Evolutionary conservation across 768 basidiomycete genomes (phyloP).

Genomic region (Russula foetens): DNA sequence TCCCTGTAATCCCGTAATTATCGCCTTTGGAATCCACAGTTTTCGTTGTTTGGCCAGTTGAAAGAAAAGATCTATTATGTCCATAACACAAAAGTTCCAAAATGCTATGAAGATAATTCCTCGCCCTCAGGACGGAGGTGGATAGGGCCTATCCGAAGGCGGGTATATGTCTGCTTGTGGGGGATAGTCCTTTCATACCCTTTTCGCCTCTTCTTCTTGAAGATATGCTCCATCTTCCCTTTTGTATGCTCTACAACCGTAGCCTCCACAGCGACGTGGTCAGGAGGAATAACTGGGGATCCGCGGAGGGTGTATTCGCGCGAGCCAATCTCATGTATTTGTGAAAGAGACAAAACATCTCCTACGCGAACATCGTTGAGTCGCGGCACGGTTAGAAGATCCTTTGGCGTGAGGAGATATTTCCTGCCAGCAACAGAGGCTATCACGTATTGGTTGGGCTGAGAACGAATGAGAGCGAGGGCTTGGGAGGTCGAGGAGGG

Average conservation of each 20-base stretch:
- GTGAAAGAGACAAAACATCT: conserved; percentile 70
- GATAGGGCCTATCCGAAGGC: conserved; percentile 85
- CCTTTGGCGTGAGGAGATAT: conserved; percentile 84
- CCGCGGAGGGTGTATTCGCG: conserved; percentile 89
- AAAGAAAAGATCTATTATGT: neutral
- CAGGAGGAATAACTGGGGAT: conserved; percentile 57
- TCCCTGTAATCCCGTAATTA: neutral
- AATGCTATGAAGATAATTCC: conserved; percentile 25
- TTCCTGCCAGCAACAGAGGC: conserved; percentile 81
- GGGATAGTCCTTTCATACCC: conserved; percentile 92
- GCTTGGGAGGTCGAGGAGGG: conserved; percentile 42
- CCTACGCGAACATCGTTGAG: conserved; percentile 83
- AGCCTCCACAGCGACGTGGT: conserved; percentile 65
- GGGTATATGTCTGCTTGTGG: conserved; percentile 94
- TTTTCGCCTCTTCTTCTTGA: conserved; percentile 98
- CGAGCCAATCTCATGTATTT: conserved; percentile 92
- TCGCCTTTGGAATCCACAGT: neutral
- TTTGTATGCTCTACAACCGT: conserved; percentile 99
- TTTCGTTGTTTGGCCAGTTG: neutral
- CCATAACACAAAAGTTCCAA: conserved; percentile 2
- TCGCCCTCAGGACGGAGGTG: conserved; percentile 28
- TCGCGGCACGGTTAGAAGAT: conserved; percentile 89
- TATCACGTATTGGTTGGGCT: conserved; percentile 88
- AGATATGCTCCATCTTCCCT: conserved; percentile 80
- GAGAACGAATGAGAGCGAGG: conserved; percentile 75